phyloP scores from a whole-genome alignment of 1,284 basidiomycete genomes.

The Melampsora occidentalis region DNA sequence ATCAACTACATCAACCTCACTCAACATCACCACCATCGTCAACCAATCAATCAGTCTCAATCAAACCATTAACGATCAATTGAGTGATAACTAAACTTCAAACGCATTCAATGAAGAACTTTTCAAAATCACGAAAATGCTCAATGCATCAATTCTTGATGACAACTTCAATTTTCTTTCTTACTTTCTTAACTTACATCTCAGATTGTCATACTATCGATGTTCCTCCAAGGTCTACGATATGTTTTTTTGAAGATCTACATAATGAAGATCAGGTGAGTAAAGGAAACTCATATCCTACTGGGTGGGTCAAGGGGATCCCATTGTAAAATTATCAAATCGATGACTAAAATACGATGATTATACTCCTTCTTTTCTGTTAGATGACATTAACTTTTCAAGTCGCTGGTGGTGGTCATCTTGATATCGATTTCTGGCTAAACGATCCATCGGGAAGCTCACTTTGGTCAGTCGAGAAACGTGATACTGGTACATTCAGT shows the following conservation, averaged over 20 bases:
- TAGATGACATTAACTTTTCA: constrained; percentile 43
- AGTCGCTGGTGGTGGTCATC: constrained; percentile 72
- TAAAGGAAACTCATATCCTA: background rate
- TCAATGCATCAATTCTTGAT: too few species aligned
- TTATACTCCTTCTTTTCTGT: background rate
- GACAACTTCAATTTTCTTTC: too few species aligned
- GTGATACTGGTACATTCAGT: constrained; percentile 73
- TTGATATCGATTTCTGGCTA: constrained; percentile 96
- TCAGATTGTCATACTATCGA: constrained; percentile 26
- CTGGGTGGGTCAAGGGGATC: background rate
- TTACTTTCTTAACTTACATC: too few species aligned
- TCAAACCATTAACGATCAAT: too few species aligned
- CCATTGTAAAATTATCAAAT: too few species aligned
- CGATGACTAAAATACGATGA: background rate
- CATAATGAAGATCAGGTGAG: constrained; percentile 36
- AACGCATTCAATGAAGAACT: too few species aligned
- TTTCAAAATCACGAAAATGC: too few species aligned
- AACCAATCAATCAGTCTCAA: too few species aligned
- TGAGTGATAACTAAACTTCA: too few species aligned
- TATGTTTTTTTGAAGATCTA: constrained; percentile 37
- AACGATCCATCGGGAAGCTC: constrained; percentile 43
- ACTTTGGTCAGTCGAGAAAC: constrained; percentile 36
- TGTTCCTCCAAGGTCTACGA: constrained; percentile 1
- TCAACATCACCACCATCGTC: too few species aligned
- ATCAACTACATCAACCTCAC: too few species aligned